These are phyloP conservation scores for Aspergillus fumigatiaffinis DNA, from an alignment of 2,329 filamentous ascomycete species.

Conservation along the genomic window DNA sequence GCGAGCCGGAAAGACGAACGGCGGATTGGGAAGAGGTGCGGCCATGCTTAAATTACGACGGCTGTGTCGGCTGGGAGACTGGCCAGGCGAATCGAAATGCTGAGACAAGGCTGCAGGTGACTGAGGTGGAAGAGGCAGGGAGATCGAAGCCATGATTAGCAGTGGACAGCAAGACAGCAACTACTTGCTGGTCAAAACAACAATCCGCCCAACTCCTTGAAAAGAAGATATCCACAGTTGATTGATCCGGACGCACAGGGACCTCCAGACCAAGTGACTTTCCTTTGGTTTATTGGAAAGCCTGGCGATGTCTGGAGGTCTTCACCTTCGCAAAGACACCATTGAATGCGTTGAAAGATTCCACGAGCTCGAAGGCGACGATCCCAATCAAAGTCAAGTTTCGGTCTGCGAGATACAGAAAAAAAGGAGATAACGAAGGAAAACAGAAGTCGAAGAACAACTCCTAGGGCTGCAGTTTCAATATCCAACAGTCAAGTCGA, in stretches of 20 bases:
- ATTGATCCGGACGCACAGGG: constrained; percentile 19
- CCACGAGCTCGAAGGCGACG: not conserved
- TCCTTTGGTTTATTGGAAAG: constrained; percentile 20
- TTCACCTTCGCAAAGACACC: constrained; percentile 17
- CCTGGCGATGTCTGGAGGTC: constrained; percentile 25
- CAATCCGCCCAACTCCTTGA: constrained; percentile 4
- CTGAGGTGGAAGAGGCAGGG: constrained; percentile 30
- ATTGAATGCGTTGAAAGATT: constrained; percentile 15
- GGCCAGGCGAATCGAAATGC: constrained; percentile 23
- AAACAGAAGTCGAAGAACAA: not conserved
- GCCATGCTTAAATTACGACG: constrained; percentile 28
- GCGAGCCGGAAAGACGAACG: constrained; percentile 59
- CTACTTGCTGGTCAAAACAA: constrained; percentile 2
- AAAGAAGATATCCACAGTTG: constrained; percentile 8
- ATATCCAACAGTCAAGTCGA: constrained; percentile 1
- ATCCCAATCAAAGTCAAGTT: not conserved
- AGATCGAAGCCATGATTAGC: constrained; percentile 34
- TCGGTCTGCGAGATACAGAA: not conserved
- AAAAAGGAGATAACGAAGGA: not conserved
- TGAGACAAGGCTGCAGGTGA: constrained; percentile 22
- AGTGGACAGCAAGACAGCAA: not conserved
- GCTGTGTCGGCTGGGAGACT: constrained; percentile 15
- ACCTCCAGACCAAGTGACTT: constrained; percentile 28
- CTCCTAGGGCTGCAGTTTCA: not conserved
- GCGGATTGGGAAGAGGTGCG: constrained; percentile 53